phyloP scores from a whole-genome alignment of 1,284 basidiomycete species.

The Apiotrichum akiyoshidainum region DNA sequence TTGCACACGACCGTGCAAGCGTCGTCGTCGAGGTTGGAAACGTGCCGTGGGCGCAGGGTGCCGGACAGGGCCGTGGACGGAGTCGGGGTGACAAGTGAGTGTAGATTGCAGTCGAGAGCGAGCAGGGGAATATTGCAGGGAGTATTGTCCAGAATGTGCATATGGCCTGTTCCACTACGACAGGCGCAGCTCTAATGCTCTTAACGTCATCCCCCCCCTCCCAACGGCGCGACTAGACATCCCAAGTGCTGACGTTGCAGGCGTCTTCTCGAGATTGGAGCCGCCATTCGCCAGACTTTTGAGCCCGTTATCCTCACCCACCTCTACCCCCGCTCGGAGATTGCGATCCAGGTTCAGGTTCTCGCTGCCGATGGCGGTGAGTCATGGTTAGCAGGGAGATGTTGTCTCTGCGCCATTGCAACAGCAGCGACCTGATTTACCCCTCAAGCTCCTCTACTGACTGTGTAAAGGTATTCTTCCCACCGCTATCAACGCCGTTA shows the following conservation, averaged over 20 bases:
- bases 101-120: not conserved
- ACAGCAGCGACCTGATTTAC: not conserved
- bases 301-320: slow-evolving; percentile 88
- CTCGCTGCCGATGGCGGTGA: slow-evolving; percentile 81
- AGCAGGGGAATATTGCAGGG: not conserved
- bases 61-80: slow-evolving; percentile 56
- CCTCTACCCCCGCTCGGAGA: slow-evolving; percentile 88
- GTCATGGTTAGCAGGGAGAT: slow-evolving; percentile 16
- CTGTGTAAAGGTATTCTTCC: slow-evolving; percentile 68
- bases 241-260: slow-evolving; percentile 53
- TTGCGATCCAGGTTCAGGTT: slow-evolving; percentile 89
- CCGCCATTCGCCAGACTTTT: slow-evolving; percentile 87
- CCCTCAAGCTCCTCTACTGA: not conserved
- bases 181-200: not conserved
- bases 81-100: slow-evolving; percentile 82
- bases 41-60: slow-evolving; percentile 78
- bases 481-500: slow-evolving; percentile 90
- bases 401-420: not conserved
- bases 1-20: slow-evolving; percentile 74
- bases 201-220: no score
- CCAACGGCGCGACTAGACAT: no score
- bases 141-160: not conserved
- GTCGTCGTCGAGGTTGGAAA: slow-evolving; percentile 82
- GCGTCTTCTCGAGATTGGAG: slow-evolving; percentile 80
- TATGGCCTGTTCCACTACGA: no score